These are phyloP conservation scores for Cladosporium velox DNA, from an alignment of 2,329 filamentous ascomycete species.

Conservation along the genomic window DNA sequence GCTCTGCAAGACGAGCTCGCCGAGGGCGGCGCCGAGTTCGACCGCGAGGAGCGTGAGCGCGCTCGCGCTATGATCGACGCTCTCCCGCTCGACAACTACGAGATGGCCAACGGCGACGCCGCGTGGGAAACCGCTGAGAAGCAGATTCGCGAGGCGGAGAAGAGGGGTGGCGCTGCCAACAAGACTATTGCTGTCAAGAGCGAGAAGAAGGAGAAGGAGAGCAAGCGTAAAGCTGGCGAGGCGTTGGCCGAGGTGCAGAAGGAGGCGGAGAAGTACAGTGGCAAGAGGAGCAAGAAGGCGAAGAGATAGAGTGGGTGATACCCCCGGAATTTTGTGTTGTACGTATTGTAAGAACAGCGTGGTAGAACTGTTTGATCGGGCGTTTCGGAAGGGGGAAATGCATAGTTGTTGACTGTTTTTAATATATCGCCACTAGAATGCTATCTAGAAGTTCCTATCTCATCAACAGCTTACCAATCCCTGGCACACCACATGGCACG, in stretches of 20 bases:
- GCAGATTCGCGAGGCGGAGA: slow-evolving; percentile 60
- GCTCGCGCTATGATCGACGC: slow-evolving; percentile 88
- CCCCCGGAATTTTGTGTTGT: background rate
- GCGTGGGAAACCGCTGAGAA: slow-evolving; percentile 70
- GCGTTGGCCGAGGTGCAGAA: slow-evolving; percentile 39
- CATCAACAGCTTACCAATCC: too few relatives aligned
- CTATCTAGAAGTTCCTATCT: too few relatives aligned
- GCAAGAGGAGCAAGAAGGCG: slow-evolving; percentile 35
- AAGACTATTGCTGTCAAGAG: slow-evolving; percentile 69
- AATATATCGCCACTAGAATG: too few relatives aligned
- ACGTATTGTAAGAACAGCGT: too few relatives aligned
- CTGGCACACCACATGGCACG: too few relatives aligned
- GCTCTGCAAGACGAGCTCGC: slow-evolving; percentile 79
- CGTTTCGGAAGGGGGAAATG: background rate
- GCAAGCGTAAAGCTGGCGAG: slow-evolving; percentile 41
- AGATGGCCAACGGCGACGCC: slow-evolving; percentile 50
- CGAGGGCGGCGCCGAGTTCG: slow-evolving; percentile 76
- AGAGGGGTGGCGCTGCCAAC: slow-evolving; percentile 48
- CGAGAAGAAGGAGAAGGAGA: slow-evolving; percentile 29
- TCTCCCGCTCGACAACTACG: slow-evolving; percentile 82
- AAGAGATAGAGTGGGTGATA: slow-evolving; percentile 24
- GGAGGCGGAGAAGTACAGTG: slow-evolving; percentile 35
- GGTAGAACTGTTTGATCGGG: too few relatives aligned
- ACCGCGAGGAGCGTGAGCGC: slow-evolving; percentile 69
- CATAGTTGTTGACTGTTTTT: too few relatives aligned